A percentile compares a stretch with the other conserved stretches of the same genome.
These are phyloP conservation scores for Lasiodiplodia hormozganensis DNA, from an alignment of 2,329 filamentous ascomycete species.

Conservation along the genomic window DNA sequence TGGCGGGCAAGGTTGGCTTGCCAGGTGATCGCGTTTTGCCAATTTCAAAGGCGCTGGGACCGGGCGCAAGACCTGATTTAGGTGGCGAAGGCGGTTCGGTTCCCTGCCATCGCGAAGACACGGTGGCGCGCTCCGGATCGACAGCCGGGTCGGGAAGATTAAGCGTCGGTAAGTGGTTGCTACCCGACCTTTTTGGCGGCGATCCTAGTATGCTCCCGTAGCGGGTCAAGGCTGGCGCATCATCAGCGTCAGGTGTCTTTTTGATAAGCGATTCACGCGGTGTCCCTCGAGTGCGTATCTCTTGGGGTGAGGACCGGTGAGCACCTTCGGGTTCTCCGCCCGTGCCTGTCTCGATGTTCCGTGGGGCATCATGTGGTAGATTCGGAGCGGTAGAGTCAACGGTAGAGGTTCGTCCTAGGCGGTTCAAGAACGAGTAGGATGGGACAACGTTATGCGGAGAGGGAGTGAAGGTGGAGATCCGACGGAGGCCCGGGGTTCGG, in stretches of 20 bases:
- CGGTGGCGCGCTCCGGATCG: conserved; percentile 46
- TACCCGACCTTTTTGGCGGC: conserved; percentile 15
- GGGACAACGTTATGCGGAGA: conserved; percentile 46
- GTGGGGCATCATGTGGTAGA: conserved; percentile 37
- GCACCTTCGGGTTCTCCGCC: conserved; percentile 29
- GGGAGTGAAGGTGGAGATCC: conserved; percentile 43
- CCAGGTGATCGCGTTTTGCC: conserved; percentile 48
- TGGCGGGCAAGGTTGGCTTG: conserved; percentile 37
- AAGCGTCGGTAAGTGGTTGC: conserved; percentile 55
- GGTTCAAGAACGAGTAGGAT: conserved; percentile 51
- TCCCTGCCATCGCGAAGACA: conserved; percentile 26
- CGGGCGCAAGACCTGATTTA: background rate
- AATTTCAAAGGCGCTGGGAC: conserved; percentile 52
- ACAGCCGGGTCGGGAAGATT: conserved; percentile 69
- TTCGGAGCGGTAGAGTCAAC: conserved; percentile 36
- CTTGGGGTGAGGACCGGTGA: conserved; percentile 27
- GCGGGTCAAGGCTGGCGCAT: conserved; percentile 49
- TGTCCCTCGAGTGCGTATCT: conserved; percentile 30
- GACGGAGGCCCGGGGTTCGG: conserved; percentile 43
- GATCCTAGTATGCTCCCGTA: conserved; percentile 69
- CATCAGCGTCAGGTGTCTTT: conserved; percentile 12
- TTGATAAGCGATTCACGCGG: conserved; percentile 31
- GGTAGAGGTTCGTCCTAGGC: conserved; percentile 32
- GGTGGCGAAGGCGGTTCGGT: conserved; percentile 33
- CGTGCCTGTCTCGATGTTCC: conserved; percentile 34